These are phyloP conservation scores for Sclerotinia subarctica DNA, from an alignment of 2,329 filamentous ascomycete species.

Conservation along the genomic window DNA sequence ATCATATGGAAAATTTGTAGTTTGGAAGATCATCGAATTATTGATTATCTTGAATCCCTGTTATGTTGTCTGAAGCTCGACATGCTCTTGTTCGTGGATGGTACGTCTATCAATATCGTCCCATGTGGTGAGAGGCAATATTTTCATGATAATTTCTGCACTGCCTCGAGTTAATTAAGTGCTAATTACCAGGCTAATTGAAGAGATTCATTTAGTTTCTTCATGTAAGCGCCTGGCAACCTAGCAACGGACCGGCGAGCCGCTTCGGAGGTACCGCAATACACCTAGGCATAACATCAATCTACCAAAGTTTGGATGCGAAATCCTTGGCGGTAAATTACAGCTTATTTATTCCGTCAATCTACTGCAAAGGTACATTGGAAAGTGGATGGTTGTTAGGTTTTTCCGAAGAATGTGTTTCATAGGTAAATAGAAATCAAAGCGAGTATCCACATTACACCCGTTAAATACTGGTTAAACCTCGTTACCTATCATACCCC, in stretches of 20 bases:
- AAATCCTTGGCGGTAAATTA: slow-evolving; percentile 4
- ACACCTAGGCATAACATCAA: not conserved
- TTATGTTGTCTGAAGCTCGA: not conserved
- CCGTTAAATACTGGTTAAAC: too few relatives aligned
- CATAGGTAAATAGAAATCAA: not conserved
- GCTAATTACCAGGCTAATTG: not conserved
- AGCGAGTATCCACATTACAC: not conserved
- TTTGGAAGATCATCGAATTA: not conserved
- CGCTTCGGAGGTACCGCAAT: not conserved
- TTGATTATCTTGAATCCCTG: not conserved
- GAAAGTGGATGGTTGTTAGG: not conserved
- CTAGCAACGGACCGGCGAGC: slow-evolving; percentile 8
- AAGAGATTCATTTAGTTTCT: not conserved
- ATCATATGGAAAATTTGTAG: slow-evolving; percentile 1
- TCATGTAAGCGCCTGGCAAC: not conserved
- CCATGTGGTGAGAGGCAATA: not conserved
- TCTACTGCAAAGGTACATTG: not conserved
- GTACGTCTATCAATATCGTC: not conserved
- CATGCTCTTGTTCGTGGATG: not conserved
- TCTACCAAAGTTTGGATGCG: slow-evolving; percentile 2
- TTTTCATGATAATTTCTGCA: not conserved
- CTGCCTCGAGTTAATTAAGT: not conserved
- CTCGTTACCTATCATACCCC: not conserved
- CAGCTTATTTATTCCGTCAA: not conserved
- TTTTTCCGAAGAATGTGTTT: not conserved